Evolutionary conservation across 805 yeast species (phyloP), one percentile per base, ranked within the genome.

Genomic region (Saccharomycopsis oosterbeekiorum): DNA sequence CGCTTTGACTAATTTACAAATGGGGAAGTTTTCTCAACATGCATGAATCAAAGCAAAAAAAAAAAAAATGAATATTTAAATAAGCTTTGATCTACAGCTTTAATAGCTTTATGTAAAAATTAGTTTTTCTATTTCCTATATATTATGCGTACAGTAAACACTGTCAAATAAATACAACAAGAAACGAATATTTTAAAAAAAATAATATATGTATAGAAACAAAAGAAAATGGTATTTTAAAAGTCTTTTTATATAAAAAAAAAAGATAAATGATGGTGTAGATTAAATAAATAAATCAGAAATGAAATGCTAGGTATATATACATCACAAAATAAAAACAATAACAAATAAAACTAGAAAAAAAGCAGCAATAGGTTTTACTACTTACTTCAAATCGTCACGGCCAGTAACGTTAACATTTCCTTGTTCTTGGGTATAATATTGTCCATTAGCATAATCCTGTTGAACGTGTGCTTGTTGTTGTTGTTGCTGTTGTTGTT

Each of bases 401-500:
- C 53, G 53, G 9, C 53, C 53, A 47, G 53, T 24, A 21, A 47
- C 53, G 11, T 47, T 47, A 21, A 47, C 53, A 21, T 47, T 47
- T 24, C 53, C 53, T 24, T 47, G 53, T 3, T 47, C 53, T 47
- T 47, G 53, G 14, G 29, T 47, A 26, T 21, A 47, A 47, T 47
- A 47, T 47, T 47, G 53, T 47, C 53, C 53, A 47, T 47, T 47
- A 26, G 53, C 53, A 47, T 47, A 47, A 2, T 47, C 53, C 26
- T 47, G 53, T 24, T 24, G 34, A 47, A 47, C 53, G 21, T 58
- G 60, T 19, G 43, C 40, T 26, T 39, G 59, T 14, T n/a, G 50
- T 58, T 34, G 40, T 56, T 14, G 26, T 39, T 58, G 60, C 26
- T 43, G 57, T 54, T 59, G 60, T 17, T 42, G 29, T 53, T 51